phyloP scores from a whole-genome alignment of 176 grass and related monocot genomes.

The Calamus simplicifolius region DNA sequence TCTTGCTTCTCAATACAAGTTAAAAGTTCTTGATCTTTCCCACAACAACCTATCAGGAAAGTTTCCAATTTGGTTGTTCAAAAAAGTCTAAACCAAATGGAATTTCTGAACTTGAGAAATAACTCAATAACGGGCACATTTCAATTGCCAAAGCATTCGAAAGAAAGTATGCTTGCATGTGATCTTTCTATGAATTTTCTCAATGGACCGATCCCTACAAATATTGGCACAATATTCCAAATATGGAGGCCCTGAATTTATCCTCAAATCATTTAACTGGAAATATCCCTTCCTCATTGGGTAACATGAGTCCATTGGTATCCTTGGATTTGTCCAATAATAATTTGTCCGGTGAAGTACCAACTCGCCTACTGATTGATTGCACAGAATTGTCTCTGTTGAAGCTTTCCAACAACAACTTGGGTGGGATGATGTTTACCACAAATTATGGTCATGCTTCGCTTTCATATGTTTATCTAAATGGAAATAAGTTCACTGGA shows the following conservation, averaged over 20 bases:
- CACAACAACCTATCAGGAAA: conserved; percentile 16
- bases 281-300: conserved; percentile 11
- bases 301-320: not conserved
- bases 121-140: conserved; percentile 23
- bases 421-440: conserved; percentile 5
- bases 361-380: not conserved
- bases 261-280: conserved; percentile 15
- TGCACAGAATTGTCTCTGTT: not conserved
- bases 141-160: not conserved
- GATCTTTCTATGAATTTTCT: conserved; percentile 18
- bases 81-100: conserved; percentile 5
- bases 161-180: not conserved
- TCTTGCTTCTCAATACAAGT: conserved; percentile 5
- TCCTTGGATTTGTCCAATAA: conserved; percentile 23
- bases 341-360: conserved; percentile 12
- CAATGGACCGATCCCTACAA: not conserved
- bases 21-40: conserved; percentile 25
- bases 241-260: not conserved
- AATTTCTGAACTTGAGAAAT: conserved; percentile 3
- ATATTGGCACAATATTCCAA: conserved; percentile 23
- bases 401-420: conserved; percentile 4
- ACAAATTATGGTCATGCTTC: not conserved
- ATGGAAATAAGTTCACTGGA: conserved; percentile 7
- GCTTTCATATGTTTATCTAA: not conserved
- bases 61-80: conserved; percentile 28